These are phyloP conservation scores for Mortierella alpina DNA, from an alignment of 192 early-diverging fungal genomes.

Conservation along the genomic window DNA sequence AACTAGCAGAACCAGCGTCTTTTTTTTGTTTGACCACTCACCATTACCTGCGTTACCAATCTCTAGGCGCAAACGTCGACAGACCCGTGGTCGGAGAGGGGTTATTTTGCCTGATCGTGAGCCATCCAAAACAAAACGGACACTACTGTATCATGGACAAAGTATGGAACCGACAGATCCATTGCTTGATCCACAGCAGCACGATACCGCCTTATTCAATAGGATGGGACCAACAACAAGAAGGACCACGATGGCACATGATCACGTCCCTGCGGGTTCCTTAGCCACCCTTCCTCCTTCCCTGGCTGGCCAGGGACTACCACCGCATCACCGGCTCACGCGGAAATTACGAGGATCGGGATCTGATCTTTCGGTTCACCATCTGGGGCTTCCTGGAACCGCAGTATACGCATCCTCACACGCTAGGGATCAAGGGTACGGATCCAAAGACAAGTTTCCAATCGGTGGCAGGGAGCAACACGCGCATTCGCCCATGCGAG, in stretches of 20 bases:
- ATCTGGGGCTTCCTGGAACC: slow-evolving; percentile 13
- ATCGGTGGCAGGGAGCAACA: slow-evolving; percentile 17
- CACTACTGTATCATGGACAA: slow-evolving; percentile 57
- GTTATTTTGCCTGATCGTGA: slow-evolving; percentile 78
- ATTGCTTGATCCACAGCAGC: slow-evolving; percentile 24
- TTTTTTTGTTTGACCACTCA: neutral
- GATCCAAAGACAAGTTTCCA: slow-evolving; percentile 38
- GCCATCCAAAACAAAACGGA: slow-evolving; percentile 71
- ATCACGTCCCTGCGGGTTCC: slow-evolving; percentile 32
- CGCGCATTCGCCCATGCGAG: slow-evolving; percentile 46
- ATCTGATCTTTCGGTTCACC: slow-evolving; percentile 40
- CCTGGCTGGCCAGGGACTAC: slow-evolving; percentile 44
- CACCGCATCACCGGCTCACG: slow-evolving; percentile 24
- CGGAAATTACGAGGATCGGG: slow-evolving; percentile 44
- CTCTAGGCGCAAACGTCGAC: slow-evolving; percentile 86
- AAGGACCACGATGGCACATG: slow-evolving; percentile 46
- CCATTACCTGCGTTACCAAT: neutral
- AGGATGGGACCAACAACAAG: slow-evolving; percentile 38
- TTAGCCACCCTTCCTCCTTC: slow-evolving; percentile 4
- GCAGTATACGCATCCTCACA: neutral
- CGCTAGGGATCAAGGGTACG: slow-evolving; percentile 18
- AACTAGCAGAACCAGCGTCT: too few species aligned
- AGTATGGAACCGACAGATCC: slow-evolving; percentile 57
- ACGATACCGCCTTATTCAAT: slow-evolving; percentile 13
- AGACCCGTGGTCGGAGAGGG: slow-evolving; percentile 77